These are phyloP conservation scores for Aspergillus fumigatus DNA, from an alignment of 2,329 filamentous ascomycete genomes.

Conservation along the genomic window DNA sequence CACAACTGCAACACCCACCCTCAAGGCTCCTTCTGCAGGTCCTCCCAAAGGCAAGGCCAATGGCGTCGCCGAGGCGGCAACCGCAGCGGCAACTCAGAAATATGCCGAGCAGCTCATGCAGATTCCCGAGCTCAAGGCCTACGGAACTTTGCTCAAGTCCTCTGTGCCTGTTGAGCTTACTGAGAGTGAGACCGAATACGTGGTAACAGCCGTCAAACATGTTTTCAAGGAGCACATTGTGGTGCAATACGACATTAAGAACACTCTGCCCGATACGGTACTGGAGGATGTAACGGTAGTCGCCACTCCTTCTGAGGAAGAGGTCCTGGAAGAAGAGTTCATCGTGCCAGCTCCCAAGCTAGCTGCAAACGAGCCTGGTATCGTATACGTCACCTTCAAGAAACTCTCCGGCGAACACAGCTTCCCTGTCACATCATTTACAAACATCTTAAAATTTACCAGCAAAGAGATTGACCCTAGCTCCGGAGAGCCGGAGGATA, in stretches of 20 bases:
- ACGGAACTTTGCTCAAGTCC: constrained; percentile 88
- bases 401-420: constrained; percentile 70
- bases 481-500: constrained; percentile 86
- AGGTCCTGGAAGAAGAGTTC: constrained; percentile 75
- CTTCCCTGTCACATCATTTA: constrained; percentile 78
- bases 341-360: constrained; percentile 85
- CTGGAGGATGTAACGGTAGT: constrained; percentile 84
- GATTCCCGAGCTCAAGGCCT: constrained; percentile 86
- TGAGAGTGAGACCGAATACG: constrained; percentile 95
- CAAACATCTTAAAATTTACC: constrained; percentile 92
- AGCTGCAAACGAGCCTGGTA: constrained; percentile 78
- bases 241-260: constrained; percentile 95
- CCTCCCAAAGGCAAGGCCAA: constrained; percentile 66
- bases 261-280: constrained; percentile 86
- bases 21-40: constrained; percentile 84
- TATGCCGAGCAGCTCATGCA: constrained; percentile 82
- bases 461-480: constrained; percentile 97
- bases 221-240: constrained; percentile 97
- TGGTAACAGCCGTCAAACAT: constrained; percentile 90
- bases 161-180: constrained; percentile 82
- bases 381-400: constrained; percentile 92
- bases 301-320: constrained; percentile 73
- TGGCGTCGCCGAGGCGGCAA: constrained; percentile 69
- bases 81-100: constrained; percentile 76
- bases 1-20: constrained; percentile 81